Conservation (phyloP, 441 rosid genomes). For the Raphanus hybrid region DNA sequence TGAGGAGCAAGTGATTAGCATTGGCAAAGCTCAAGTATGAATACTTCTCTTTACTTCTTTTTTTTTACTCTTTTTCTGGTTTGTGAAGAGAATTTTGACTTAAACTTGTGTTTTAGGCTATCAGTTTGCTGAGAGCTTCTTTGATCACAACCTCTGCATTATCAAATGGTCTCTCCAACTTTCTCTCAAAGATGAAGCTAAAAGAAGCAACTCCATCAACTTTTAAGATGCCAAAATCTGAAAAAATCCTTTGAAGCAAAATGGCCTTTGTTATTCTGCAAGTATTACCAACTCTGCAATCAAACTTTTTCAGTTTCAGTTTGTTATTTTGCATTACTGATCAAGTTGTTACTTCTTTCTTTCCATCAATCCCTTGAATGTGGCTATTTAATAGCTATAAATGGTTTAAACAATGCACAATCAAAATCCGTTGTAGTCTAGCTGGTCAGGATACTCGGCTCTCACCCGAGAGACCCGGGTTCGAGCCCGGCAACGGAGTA, state of each 20-base stretch:
- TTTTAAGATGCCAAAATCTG: conserved; percentile 8
- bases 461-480: conserved; percentile 97
- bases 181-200: conserved; percentile 7
- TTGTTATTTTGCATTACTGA: too few species aligned
- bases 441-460: conserved; percentile 97
- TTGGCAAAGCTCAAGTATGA: conserved; percentile 33
- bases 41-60: background rate
- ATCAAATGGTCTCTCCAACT: conserved; percentile 29
- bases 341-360: too few species aligned
- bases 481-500: conserved; percentile 83
- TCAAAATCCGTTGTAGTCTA: conserved; percentile 79
- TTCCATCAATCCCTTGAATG: background rate
- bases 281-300: background rate
- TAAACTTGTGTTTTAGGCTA: conserved; percentile 17
- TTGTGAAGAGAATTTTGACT: background rate
- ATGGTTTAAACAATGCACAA: background rate
- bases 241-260: conserved; percentile 9
- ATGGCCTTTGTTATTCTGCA: background rate
- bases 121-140: conserved; percentile 29
- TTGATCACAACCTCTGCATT: conserved; percentile 33
- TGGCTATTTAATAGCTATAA: background rate
- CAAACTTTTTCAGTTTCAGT: background rate
- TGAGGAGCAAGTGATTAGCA: conserved; percentile 29
- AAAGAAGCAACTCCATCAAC: conserved; percentile 12
- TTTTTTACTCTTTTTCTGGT: background rate